Conservation (phyloP, 305 asterid species). For the Rubia tinctorum region DNA sequence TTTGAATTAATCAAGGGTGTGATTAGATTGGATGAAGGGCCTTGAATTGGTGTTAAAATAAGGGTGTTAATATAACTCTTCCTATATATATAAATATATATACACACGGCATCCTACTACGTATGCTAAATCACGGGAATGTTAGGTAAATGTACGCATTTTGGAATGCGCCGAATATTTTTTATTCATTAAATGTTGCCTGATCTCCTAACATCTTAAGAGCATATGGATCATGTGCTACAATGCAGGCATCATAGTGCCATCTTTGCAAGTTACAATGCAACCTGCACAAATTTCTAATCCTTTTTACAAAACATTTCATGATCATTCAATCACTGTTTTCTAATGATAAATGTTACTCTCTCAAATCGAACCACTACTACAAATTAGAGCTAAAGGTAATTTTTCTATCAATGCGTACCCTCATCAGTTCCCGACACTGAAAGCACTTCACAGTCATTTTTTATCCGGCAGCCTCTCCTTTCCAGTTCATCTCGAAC, state of each 20-base stretch:
- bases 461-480: constrained; percentile 59
- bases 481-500: constrained; percentile 42
- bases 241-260: constrained; percentile 63
- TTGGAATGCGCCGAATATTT: constrained; percentile 89
- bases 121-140: neutral
- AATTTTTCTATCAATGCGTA: constrained; percentile 17
- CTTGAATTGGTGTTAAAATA: no score
- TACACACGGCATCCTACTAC: no score
- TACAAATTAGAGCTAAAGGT: no score
- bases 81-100: no score
- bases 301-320: neutral
- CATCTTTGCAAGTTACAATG: constrained; percentile 44
- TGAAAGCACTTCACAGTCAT: constrained; percentile 45
- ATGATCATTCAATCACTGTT: neutral
- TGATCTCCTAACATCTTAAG: constrained; percentile 64
- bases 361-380: no score
- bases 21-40: no score
- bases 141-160: constrained; percentile 65
- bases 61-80: no score
- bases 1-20: no score
- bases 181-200: constrained; percentile 64
- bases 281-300: constrained; percentile 47
- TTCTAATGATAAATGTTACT: neutral
- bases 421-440: constrained; percentile 53
- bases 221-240: constrained; percentile 92